phyloP scores from a whole-genome alignment of 75 land plant species.

The Cupressus sempervirens region DNA sequence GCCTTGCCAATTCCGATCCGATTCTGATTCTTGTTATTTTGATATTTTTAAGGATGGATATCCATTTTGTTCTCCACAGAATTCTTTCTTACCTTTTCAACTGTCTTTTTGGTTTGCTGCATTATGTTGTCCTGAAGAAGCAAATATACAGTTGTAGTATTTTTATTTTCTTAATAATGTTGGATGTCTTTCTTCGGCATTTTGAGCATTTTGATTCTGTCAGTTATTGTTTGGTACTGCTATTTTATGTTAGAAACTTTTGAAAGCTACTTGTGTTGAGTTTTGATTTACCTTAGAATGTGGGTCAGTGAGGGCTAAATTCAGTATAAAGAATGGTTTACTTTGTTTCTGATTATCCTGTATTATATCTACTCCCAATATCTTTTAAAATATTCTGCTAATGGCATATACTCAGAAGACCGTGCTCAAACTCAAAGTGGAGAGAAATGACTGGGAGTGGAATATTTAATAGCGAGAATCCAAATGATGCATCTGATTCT shows the following conservation, averaged over 20 bases:
- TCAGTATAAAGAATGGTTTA: background rate
- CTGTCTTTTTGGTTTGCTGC: background rate
- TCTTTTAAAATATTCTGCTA: background rate
- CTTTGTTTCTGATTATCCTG: background rate
- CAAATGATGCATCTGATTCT: constrained; percentile 7
- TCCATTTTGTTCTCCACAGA: background rate
- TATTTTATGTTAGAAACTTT: background rate
- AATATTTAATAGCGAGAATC: constrained; percentile 17
- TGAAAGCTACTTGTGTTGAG: background rate
- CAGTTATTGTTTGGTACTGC: background rate
- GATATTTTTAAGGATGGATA: background rate
- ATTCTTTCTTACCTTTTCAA: background rate
- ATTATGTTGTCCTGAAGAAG: background rate
- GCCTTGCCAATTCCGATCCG: too few relatives aligned
- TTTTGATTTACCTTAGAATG: background rate
- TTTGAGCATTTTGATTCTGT: background rate
- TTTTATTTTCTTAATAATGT: background rate
- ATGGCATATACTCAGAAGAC: constrained; percentile 22
- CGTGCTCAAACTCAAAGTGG: constrained; percentile 39
- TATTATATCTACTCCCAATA: background rate
- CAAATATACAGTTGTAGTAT: background rate
- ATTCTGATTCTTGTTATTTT: too few relatives aligned
- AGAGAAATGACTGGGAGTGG: constrained; percentile 51
- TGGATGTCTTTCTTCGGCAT: background rate
- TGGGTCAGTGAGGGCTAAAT: background rate